Conservation (phyloP, 306 rosid species). For the Gleditsia sinensis region DNA sequence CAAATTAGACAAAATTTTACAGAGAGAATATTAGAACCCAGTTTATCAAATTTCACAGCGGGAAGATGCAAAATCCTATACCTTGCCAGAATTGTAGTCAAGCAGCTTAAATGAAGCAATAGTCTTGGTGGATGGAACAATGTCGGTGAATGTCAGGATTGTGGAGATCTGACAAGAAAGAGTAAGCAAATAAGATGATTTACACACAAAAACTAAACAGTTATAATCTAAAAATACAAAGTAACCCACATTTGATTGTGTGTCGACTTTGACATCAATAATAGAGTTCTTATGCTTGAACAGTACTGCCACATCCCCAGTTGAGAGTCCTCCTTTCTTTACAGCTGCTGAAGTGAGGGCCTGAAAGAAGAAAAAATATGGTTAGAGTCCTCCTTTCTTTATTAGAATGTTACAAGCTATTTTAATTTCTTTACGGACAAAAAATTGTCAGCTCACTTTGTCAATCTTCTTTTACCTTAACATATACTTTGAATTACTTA, state of each 20-base stretch:
- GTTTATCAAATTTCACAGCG: neutral
- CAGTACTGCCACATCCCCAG: constrained; percentile 73
- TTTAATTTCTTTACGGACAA: no score
- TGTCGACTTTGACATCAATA: constrained; percentile 82
- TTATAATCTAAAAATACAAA: constrained; percentile 17
- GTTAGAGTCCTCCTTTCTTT: no score
- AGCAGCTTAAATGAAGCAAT: constrained; percentile 84
- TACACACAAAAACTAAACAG: neutral
- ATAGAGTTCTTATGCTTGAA: constrained; percentile 80
- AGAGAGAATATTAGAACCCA: neutral
- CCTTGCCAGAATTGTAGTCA: constrained; percentile 89
- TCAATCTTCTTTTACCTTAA: neutral
- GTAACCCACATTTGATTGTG: constrained; percentile 75
- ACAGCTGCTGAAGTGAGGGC: constrained; percentile 87
- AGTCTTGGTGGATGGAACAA: constrained; percentile 84
- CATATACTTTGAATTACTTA: constrained; percentile 2
- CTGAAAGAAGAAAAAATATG: constrained; percentile 53
- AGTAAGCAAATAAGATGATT: constrained; percentile 20
- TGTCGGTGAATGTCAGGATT: constrained; percentile 68
- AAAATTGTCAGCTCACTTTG: neutral
- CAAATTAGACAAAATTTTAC: constrained; percentile 12
- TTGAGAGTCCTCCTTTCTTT: constrained; percentile 83
- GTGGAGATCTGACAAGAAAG: constrained; percentile 60
- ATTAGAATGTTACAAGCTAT: no score
- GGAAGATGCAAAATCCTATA: constrained; percentile 31